phyloP scores from a whole-genome alignment of 176 grass and related monocot genomes.

The Leersia perrieri region DNA sequence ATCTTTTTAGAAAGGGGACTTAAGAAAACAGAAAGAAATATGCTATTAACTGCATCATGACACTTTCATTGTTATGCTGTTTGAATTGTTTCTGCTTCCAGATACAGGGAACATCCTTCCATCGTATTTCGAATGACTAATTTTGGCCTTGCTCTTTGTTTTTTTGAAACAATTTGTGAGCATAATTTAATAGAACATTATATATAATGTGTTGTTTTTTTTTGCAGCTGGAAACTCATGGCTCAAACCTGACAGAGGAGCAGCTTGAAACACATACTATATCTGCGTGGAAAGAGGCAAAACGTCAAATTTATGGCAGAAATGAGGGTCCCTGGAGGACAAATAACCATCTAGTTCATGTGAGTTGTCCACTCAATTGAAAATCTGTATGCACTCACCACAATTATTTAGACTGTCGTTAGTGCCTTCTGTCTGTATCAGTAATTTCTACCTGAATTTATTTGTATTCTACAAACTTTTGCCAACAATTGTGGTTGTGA shows the following conservation, averaged over 20 bases:
- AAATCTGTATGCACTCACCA: not conserved
- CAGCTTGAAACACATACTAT: constrained; percentile 98
- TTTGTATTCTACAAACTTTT: not conserved
- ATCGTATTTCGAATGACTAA: constrained; percentile 11
- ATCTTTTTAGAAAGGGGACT: not conserved
- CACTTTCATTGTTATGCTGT: not conserved
- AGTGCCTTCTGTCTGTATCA: too few relatives aligned
- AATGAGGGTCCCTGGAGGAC: constrained; percentile 55
- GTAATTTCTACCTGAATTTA: too few relatives aligned
- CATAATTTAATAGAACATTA: not conserved
- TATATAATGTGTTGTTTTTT: constrained; percentile 37
- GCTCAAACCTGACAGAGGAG: constrained; percentile 88
- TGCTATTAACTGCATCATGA: not conserved
- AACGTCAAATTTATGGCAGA: constrained; percentile 68
- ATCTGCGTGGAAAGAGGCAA: constrained; percentile 96
- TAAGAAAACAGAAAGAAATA: not conserved
- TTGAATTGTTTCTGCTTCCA: not conserved
- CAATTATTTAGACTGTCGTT: not conserved
- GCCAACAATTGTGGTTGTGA: not conserved
- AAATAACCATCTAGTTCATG: constrained; percentile 75
- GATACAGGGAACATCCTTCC: not conserved
- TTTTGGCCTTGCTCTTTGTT: not conserved
- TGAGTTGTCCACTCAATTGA: constrained; percentile 31
- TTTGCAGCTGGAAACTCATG: constrained; percentile 89
- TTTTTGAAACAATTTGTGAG: constrained; percentile 8